phyloP scores from a whole-genome alignment of 352 stramenopile genomes.

The Phytophthora multivora region DNA sequence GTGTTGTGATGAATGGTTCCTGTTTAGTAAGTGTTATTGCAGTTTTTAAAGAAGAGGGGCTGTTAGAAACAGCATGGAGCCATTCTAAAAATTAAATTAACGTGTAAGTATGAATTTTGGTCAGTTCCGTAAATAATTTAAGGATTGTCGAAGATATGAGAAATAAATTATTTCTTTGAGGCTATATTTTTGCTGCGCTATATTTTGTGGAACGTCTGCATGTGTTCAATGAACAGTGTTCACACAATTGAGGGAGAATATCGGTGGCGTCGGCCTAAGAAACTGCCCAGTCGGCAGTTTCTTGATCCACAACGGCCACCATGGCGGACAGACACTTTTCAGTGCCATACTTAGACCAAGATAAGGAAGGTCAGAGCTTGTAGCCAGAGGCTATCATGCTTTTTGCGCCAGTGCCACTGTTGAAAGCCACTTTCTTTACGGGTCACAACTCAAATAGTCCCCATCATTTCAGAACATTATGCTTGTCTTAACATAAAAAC shows the following conservation, averaged over 20 bases:
- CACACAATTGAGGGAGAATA: background rate
- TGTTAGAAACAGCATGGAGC: too few species aligned
- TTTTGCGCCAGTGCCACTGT: conserved; percentile 10
- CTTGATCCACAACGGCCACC: background rate
- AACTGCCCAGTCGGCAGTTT: conserved; percentile 3
- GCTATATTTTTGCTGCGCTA: too few species aligned
- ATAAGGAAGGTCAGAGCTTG: conserved; percentile 4
- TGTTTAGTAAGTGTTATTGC: too few species aligned
- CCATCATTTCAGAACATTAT: conserved; percentile 1
- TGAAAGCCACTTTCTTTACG: conserved; percentile 15
- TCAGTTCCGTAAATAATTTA: too few species aligned
- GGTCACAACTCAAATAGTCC: background rate
- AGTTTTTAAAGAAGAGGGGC: too few species aligned
- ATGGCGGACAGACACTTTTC: background rate
- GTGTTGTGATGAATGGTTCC: too few species aligned
- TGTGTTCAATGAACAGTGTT: background rate
- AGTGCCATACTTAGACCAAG: conserved; percentile 6
- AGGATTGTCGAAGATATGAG: too few species aligned
- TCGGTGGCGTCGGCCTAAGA: background rate
- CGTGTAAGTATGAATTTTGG: too few species aligned
- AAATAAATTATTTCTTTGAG: too few species aligned
- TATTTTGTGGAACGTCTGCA: too few species aligned
- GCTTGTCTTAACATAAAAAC: background rate
- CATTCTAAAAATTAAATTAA: too few species aligned
- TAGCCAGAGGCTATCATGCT: conserved; percentile 18